These are phyloP conservation scores for Corchorus olitorius DNA, from an alignment of 345 rosid species.

Conservation along the genomic window DNA sequence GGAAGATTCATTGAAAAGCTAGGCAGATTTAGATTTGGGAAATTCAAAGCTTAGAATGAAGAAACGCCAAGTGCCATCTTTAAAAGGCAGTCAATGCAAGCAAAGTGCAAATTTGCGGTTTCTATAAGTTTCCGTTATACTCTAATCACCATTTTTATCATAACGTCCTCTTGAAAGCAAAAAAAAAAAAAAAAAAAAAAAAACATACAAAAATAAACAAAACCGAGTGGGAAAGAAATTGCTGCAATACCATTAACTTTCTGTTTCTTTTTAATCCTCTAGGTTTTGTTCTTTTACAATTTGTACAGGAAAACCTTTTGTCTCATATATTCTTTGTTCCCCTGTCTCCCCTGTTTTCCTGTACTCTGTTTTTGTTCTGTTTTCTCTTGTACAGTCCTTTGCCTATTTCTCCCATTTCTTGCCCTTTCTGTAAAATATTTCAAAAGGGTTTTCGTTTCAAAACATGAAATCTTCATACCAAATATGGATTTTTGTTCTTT, in stretches of 20 bases:
- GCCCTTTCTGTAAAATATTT: constrained; percentile 13
- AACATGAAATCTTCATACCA: constrained; percentile 29
- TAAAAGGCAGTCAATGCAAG: not conserved
- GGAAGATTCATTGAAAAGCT: not conserved
- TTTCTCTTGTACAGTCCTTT: constrained; percentile 4
- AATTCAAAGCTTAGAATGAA: not conserved
- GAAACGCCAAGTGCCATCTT: not conserved
- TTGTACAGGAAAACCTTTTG: constrained; percentile 5
- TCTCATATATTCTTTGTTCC: not conserved
- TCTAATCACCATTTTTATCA: constrained; percentile 24
- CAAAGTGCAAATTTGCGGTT: constrained; percentile 6
- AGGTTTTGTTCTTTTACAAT: too few relatives aligned
- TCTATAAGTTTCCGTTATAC: constrained; percentile 18
- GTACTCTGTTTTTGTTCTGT: not conserved
- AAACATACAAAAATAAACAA: not conserved
- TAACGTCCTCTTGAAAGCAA: constrained; percentile 7
- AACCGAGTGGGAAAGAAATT: not conserved
- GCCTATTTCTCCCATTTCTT: not conserved
- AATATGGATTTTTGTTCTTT: constrained; percentile 15
- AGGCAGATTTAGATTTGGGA: not conserved
- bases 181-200: not conserved
- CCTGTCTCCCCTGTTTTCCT: constrained; percentile 6
- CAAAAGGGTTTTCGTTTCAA: not conserved
- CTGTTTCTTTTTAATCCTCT: not conserved
- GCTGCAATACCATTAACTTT: not conserved